Percentiles rank a stretch among this genome's conserved stretches.
Conservation (phyloP, 2,329 filamentous ascomycete species). For the Leptographium lundbergii region DNA sequence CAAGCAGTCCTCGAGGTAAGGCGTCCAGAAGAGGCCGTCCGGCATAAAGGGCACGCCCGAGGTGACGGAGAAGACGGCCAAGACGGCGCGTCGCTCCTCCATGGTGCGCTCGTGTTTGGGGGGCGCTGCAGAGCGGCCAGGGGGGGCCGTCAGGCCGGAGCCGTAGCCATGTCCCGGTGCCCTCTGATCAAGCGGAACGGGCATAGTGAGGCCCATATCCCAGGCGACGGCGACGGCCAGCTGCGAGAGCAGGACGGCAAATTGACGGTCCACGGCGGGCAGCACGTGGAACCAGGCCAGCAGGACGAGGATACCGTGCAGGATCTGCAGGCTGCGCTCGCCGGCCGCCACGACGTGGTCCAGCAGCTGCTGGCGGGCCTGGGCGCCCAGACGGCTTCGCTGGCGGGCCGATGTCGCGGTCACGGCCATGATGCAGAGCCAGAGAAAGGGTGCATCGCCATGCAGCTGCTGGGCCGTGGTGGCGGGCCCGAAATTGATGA, state of each 20-base stretch:
- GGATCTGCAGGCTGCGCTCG: constrained; percentile 32
- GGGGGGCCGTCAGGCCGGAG: neutral
- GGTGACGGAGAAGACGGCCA: constrained; percentile 31
- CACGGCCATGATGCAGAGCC: constrained; percentile 34
- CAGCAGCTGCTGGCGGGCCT: constrained; percentile 29
- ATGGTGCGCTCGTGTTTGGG: constrained; percentile 23
- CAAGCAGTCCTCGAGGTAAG: constrained; percentile 45
- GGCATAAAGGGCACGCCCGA: constrained; percentile 22
- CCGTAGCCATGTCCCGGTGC: neutral
- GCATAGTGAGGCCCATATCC: constrained; percentile 30
- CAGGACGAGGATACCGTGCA: constrained; percentile 35
- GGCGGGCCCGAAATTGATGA: constrained; percentile 23
- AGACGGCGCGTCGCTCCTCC: constrained; percentile 34
- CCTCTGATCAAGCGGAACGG: neutral
- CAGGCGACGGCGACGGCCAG: constrained; percentile 28
- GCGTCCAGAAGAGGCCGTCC: constrained; percentile 42
- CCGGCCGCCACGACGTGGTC: constrained; percentile 35
- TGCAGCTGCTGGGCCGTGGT: constrained; percentile 26
- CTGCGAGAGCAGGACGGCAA: constrained; percentile 26
- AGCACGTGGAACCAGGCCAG: constrained; percentile 26
- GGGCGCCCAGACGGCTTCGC: constrained; percentile 26
- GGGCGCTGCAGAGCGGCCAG: neutral
- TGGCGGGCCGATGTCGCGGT: constrained; percentile 28
- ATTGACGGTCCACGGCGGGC: constrained; percentile 16
- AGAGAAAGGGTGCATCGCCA: constrained; percentile 35